Conservation (phyloP, 805 yeast species). For the Starmerella sp. region DNA sequence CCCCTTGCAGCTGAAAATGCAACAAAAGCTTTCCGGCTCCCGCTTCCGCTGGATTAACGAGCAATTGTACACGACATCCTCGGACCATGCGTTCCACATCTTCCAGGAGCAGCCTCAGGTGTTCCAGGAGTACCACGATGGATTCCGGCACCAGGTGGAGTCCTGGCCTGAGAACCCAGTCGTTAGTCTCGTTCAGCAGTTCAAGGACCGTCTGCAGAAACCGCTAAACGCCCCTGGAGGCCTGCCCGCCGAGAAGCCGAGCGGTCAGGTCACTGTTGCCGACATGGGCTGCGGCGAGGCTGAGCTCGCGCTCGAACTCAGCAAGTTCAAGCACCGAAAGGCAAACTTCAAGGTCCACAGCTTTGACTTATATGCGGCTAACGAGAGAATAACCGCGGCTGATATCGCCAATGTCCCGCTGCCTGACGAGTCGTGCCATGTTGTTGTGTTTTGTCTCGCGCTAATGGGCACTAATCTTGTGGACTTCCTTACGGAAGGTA, state of each 20-base stretch:
- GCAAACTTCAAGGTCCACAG: slow-evolving; percentile 56
- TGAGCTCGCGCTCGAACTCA: slow-evolving; percentile 48
- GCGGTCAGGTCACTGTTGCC: slow-evolving; percentile 63
- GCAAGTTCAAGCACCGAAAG: slow-evolving; percentile 23
- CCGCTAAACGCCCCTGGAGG: slow-evolving; percentile 96
- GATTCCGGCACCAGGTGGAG: slow-evolving; percentile 89
- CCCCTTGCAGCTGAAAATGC: slow-evolving; percentile 88
- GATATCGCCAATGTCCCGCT: slow-evolving; percentile 88
- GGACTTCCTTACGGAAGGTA: slow-evolving; percentile 84
- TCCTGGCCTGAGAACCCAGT: slow-evolving; percentile 99
- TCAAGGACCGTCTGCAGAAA: slow-evolving; percentile 39
- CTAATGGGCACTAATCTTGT: slow-evolving; percentile 95
- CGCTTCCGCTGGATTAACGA: slow-evolving; percentile 97
- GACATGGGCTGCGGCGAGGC: slow-evolving; percentile 99
- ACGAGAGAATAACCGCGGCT: slow-evolving; percentile 88
- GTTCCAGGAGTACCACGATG: slow-evolving; percentile 90
- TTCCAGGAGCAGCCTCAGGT: slow-evolving; percentile 73
- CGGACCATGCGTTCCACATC: slow-evolving; percentile 62
- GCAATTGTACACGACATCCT: slow-evolving; percentile 78
- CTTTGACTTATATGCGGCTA: slow-evolving; percentile 83
- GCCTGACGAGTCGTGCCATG: slow-evolving; percentile 61
- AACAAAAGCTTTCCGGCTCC: slow-evolving; percentile 87
- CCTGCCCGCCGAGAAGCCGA: slow-evolving; percentile 46
- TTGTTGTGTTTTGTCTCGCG: slow-evolving; percentile 89
- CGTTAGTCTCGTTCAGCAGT: slow-evolving; percentile 68